These are phyloP conservation scores for Cunninghamia lanceolata DNA, from an alignment of 75 land plant species.

Conservation along the genomic window DNA sequence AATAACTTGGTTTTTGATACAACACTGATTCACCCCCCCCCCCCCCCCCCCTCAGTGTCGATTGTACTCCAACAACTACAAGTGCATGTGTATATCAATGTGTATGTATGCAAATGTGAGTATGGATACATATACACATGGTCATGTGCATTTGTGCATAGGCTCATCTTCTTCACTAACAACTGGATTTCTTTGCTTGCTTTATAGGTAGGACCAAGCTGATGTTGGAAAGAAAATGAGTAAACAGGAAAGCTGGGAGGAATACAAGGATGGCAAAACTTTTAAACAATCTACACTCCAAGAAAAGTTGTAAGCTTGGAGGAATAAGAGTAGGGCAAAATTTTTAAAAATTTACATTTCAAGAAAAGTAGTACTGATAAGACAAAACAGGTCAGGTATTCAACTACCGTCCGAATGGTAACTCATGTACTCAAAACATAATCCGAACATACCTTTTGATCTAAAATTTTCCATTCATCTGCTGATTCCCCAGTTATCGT, in stretches of 20 bases:
- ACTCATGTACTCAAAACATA: neutral
- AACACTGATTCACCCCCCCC: too few species aligned
- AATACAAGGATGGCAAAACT: neutral
- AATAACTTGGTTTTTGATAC: too few species aligned
- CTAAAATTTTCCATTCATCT: slow-evolving; percentile 85
- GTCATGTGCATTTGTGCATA: neutral
- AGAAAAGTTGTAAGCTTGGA: neutral
- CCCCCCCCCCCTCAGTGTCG: too few species aligned
- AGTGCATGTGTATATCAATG: neutral
- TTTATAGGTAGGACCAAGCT: neutral
- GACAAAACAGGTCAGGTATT: neutral
- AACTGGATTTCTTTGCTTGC: neutral
- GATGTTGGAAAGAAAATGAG: neutral
- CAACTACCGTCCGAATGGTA: neutral
- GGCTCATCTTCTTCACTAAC: neutral
- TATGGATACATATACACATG: neutral
- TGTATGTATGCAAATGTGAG: neutral
- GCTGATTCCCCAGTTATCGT: slow-evolving; percentile 72
- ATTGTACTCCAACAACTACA: too few species aligned
- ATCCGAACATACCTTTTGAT: slow-evolving; percentile 67
- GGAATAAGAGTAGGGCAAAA: neutral
- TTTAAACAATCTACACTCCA: neutral
- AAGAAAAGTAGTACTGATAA: neutral
- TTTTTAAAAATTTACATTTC: neutral
- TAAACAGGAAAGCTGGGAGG: neutral